Conservation (phyloP, 2,329 filamentous ascomycete genomes). For the Eutypella sp. region DNA sequence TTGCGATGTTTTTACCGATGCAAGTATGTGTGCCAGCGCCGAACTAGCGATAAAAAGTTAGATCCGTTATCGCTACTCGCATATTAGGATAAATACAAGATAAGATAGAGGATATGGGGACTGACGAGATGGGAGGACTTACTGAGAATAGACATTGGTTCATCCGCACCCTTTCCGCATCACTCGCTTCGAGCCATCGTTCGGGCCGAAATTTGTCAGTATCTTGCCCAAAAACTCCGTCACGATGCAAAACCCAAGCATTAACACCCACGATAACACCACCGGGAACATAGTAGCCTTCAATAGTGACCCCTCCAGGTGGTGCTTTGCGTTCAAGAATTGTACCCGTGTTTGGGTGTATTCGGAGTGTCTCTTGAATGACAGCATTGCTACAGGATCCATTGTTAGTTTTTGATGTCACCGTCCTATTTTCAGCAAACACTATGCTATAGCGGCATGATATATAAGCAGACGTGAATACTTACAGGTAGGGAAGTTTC, state of each 20-base stretch:
- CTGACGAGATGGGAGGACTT: not conserved
- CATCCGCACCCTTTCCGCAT: not conserved
- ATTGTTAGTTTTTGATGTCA: not conserved
- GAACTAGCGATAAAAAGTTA: not conserved
- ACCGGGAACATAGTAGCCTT: slow-evolving; percentile 4
- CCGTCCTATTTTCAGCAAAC: too few relatives aligned
- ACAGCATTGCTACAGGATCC: not conserved
- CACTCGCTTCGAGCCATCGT: slow-evolving; percentile 5
- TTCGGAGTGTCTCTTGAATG: not conserved
- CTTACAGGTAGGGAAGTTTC: not conserved
- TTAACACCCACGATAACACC: slow-evolving; percentile 6
- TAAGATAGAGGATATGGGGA: too few relatives aligned
- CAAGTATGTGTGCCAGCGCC: slow-evolving; percentile 2
- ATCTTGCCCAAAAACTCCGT: slow-evolving; percentile 5
- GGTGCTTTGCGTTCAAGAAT: slow-evolving; percentile 7
- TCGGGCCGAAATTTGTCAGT: slow-evolving; percentile 5
- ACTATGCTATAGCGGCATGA: too few relatives aligned
- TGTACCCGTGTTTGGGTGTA: slow-evolving; percentile 6
- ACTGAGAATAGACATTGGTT: not conserved
- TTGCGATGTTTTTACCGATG: slow-evolving; percentile 5
- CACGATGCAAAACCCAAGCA: slow-evolving; percentile 5
- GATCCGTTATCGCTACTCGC: not conserved
- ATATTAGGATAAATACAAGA: too few relatives aligned
- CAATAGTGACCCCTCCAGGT: slow-evolving; percentile 2
- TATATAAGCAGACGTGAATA: too few relatives aligned